Evolutionary conservation across 805 yeast genomes (phyloP), one percentile per base, ranked within the genome.

Genomic region (Metschnikowia peoriensis): DNA sequence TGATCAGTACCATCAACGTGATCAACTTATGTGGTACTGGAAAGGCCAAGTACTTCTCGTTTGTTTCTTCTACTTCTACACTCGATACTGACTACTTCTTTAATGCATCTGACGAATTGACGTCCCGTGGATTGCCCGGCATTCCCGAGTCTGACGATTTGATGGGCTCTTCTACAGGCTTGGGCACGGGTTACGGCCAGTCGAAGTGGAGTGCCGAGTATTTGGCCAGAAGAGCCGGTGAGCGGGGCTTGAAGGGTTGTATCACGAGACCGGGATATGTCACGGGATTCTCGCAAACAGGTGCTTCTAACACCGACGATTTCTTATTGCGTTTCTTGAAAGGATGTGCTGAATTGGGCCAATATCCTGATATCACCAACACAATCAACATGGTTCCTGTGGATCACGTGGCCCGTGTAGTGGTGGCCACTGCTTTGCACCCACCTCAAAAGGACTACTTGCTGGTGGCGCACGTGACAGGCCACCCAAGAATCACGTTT

Each of bases 151-250:
- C 85, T 6, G 99, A 94, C 68, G 88, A 86, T 60, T 77, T 94
- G 60, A 69, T 76, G 61, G 97, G 97, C 1, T 88, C 98, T 1
- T 77, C 89, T 16, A 66, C 71, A 5, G 97, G 97, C 1, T 78
- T 94, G 53, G 88, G 91, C 28, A 88, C 86, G 54, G 99, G 99
- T 15, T 94, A 94, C 66, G 99, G 99, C 44, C 99, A 96, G 74
- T 82, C 94, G 60, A 94, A 94, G 70, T 94, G 99, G 99, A 90
- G 91, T 38, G 96, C 97, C 28, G 99, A 94, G 72, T 83, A 88
- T 61, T 77, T 94, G 44, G 84, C 90, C 55, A 83, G 98, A 66
- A 78, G 79, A 51, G 99, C 99, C 7, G 98, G 97, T 42, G 80
- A 80, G 51, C 75, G 85, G 49, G 99, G 99, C 8, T 78, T 96